A percentile compares a stretch with the other conserved stretches of the same genome.
phyloP scores from a whole-genome alignment of 129 eudicot genomes.

The Pittosporum tobira region DNA sequence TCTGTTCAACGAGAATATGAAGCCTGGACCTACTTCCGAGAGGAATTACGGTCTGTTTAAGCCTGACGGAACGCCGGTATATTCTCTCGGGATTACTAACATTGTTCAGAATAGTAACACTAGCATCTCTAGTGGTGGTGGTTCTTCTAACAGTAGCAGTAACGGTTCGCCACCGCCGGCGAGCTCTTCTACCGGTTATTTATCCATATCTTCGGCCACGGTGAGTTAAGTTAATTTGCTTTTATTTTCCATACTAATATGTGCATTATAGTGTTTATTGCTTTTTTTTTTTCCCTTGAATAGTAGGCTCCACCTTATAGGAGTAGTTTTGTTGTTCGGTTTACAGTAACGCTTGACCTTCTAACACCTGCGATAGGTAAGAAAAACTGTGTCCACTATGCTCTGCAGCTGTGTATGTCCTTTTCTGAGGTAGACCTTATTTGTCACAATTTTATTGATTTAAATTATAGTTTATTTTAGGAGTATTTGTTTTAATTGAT shows the following conservation, averaged over 20 bases:
- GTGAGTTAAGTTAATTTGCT: conserved; percentile 28
- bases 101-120: conserved; percentile 25
- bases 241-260: neutral
- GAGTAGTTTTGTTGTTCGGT: no score
- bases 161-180: conserved; percentile 18
- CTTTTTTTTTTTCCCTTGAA: neutral
- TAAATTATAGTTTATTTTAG: no score
- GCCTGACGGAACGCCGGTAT: conserved; percentile 81
- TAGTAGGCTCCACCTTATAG: no score
- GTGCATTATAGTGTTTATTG: neutral
- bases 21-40: conserved; percentile 90
- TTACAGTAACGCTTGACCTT: no score
- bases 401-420: no score
- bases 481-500: no score
- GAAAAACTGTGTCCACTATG: no score
- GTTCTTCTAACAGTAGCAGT: neutral
- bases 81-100: conserved; percentile 44
- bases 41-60: conserved; percentile 82
- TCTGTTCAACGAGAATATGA: conserved; percentile 79
- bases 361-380: no score
- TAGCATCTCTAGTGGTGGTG: conserved; percentile 5
- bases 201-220: conserved; percentile 61
- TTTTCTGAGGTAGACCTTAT: no score
- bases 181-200: conserved; percentile 63
- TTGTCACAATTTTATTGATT: no score